These are phyloP conservation scores for Cutaneotrichosporon cutaneum DNA, from an alignment of 1,284 basidiomycete species.

Conservation along the genomic window DNA sequence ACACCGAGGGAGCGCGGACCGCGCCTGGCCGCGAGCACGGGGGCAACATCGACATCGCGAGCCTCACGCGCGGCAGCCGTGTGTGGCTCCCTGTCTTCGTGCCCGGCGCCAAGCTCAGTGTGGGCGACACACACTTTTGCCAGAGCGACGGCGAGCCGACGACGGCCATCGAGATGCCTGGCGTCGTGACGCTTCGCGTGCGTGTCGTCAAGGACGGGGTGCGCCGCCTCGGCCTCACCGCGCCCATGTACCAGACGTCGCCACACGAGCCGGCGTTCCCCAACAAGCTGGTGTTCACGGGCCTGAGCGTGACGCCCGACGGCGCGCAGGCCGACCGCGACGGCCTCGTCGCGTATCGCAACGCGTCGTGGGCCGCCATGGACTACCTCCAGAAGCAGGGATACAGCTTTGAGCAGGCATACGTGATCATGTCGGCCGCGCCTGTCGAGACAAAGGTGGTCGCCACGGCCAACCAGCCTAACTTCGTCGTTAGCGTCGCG, in stretches of 20 bases:
- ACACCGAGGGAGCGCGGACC: slow-evolving; percentile 68
- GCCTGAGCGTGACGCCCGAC: slow-evolving; percentile 23
- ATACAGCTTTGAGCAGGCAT: slow-evolving; percentile 61
- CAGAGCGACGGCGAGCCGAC: slow-evolving; percentile 70
- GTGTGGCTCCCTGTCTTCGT: slow-evolving; percentile 64
- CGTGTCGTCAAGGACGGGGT: slow-evolving; percentile 73
- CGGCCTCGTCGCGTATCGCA: slow-evolving; percentile 61
- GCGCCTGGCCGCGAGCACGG: slow-evolving; percentile 73
- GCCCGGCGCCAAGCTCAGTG: slow-evolving; percentile 70
- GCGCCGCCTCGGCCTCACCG: slow-evolving; percentile 69
- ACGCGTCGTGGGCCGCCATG: slow-evolving; percentile 72
- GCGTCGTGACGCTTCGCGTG: slow-evolving; percentile 71
- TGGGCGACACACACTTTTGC: slow-evolving; percentile 77
- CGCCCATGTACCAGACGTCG: slow-evolving; percentile 63
- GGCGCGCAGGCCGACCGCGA: slow-evolving; percentile 30
- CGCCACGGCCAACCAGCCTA: slow-evolving; percentile 37
- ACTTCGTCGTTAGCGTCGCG: slow-evolving; percentile 32
- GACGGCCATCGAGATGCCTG: slow-evolving; percentile 56
- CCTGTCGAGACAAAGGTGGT: slow-evolving; percentile 60
- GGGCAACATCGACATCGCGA: slow-evolving; percentile 80
- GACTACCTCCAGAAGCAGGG: slow-evolving; percentile 60
- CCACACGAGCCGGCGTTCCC: slow-evolving; percentile 28
- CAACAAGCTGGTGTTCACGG: slow-evolving; percentile 34
- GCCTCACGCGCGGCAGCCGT: slow-evolving; percentile 59
- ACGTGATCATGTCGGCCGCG: slow-evolving; percentile 70